Evolutionary conservation across 108 stramenopile genomes (phyloP), one percentile per base, ranked within the genome.

Genomic region (Cyclotella distinguenda): DNA sequence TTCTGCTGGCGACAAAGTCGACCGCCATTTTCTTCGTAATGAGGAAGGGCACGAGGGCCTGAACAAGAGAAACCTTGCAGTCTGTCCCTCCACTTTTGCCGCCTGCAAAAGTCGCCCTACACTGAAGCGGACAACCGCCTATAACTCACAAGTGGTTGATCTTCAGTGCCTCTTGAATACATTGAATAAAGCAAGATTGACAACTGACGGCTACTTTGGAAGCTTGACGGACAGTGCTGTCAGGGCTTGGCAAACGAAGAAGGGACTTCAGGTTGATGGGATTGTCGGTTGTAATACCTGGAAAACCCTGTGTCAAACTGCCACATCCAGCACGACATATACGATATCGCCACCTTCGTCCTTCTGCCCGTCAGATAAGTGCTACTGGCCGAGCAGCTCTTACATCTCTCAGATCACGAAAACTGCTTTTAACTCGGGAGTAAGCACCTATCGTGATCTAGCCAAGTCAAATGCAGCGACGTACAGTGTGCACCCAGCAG

Each of bases 361-460:
- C 26, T 57, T 57, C 22, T 40, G 56, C 6, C 32, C 56, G 2
- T 57, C 56, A 11, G 35, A 34, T 32, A 34, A 3, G 38, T 22
- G 56, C 40, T 40, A 16, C 40, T 57, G 56, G 56, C 56, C 56
- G 2, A 42, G 40, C 5, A 38, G 19, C 35, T 21, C 19, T 21
- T 57, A 57, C 27, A 34, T 26, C 22, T 13, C 19, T 1, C 56
- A 57, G 6, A 31, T 57, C 21, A 57, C n/a, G 56, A 57, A 38
- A 38, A 38, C 31, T 42, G 56, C 56, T 16, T 57, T 57, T 34
- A 57, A 57, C 40, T 57, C 56, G 12, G 56, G 32, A 12, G 27
- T 12, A 38, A 12, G 16, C 2, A 40, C 56, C 13, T 57, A 57
- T 34, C 27, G 11, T 21, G 56, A 57, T 32, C 56, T 57, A 3